phyloP scores from a whole-genome alignment of 768 basidiomycete species.

The Phylloporus sp. region DNA sequence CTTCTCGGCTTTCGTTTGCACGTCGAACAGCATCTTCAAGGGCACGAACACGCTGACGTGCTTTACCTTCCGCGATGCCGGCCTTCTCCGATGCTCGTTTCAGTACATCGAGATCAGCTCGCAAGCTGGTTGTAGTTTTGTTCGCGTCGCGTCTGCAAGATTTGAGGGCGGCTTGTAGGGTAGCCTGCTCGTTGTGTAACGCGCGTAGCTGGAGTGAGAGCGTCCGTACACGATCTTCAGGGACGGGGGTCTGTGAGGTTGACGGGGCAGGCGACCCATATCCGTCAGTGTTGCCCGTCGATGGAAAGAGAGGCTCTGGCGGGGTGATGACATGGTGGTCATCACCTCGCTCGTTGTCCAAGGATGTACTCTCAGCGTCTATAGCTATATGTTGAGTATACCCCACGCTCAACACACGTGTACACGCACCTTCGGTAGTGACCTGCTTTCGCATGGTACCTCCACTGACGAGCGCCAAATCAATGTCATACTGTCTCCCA shows the following conservation, averaged over 20 bases:
- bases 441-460: slow-evolving; percentile 63
- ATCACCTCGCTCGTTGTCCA: slow-evolving; percentile 23
- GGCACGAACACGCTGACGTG: slow-evolving; percentile 81
- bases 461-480: slow-evolving; percentile 67
- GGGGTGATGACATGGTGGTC: slow-evolving; percentile 8
- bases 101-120: slow-evolving; percentile 79
- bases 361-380: slow-evolving; percentile 21
- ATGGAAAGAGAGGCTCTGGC: slow-evolving; percentile 20
- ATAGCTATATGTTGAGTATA: slow-evolving; percentile 2
- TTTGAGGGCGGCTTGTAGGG: slow-evolving; percentile 68
- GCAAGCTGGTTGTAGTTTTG: slow-evolving; percentile 75
- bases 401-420: slow-evolving; percentile 8
- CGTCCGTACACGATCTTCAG: slow-evolving; percentile 64
- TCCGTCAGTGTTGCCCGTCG: slow-evolving; percentile 25
- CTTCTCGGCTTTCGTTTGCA: slow-evolving; percentile 52
- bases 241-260: slow-evolving; percentile 36
- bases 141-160: slow-evolving; percentile 76
- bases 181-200: slow-evolving; percentile 63
- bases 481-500: slow-evolving; percentile 86
- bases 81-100: slow-evolving; percentile 83
- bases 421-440: slow-evolving; percentile 55
- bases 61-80: slow-evolving; percentile 67
- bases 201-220: slow-evolving; percentile 65
- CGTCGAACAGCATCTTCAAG: slow-evolving; percentile 87
- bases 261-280: slow-evolving; percentile 16